Conservation (phyloP, 768 basidiomycete genomes). For the Suillus plorans region DNA sequence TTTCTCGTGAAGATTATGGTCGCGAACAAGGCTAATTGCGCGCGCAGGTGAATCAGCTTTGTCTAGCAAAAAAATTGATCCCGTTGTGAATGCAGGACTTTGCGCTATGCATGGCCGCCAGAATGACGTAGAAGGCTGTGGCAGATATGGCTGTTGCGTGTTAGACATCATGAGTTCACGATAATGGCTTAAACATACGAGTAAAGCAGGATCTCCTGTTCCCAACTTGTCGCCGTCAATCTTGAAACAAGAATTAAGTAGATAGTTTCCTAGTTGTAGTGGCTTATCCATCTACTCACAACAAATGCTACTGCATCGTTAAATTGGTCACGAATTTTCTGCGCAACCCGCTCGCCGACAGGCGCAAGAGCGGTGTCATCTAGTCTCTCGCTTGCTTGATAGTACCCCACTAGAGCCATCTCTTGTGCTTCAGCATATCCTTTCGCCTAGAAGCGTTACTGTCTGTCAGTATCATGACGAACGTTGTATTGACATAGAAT, state of each 20-base stretch:
- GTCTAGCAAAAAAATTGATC: slow-evolving; percentile 47
- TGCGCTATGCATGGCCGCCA: slow-evolving; percentile 50
- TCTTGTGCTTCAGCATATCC: slow-evolving; percentile 56
- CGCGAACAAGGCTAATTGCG: slow-evolving; percentile 50
- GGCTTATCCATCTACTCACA: slow-evolving; percentile 39
- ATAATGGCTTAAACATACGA: slow-evolving; percentile 43
- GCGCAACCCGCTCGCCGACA: slow-evolving; percentile 63
- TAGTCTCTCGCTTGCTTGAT: slow-evolving; percentile 67
- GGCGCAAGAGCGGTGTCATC: slow-evolving; percentile 62
- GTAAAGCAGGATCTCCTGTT: slow-evolving; percentile 49
- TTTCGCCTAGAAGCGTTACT: slow-evolving; percentile 43
- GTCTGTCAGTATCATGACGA: slow-evolving; percentile 1
- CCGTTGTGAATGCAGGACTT: slow-evolving; percentile 42
- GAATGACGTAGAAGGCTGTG: slow-evolving; percentile 33
- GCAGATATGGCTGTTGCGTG: slow-evolving; percentile 48
- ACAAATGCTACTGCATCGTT: slow-evolving; percentile 66
- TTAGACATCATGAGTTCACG: neutral
- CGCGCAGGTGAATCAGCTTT: slow-evolving; percentile 44
- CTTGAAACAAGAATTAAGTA: slow-evolving; percentile 31
- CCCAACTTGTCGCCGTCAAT: slow-evolving; percentile 62
- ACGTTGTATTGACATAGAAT: slow-evolving; percentile 1
- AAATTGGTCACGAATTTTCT: slow-evolving; percentile 54
- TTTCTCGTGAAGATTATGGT: slow-evolving; percentile 48
- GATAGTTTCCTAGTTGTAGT: slow-evolving; percentile 2
- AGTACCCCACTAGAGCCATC: slow-evolving; percentile 66